Percentiles rank a stretch among this genome's conserved stretches.
These are phyloP conservation scores for Cyclotella sp. DNA, from an alignment of 108 stramenopile genomes.

Conservation along the genomic window DNA sequence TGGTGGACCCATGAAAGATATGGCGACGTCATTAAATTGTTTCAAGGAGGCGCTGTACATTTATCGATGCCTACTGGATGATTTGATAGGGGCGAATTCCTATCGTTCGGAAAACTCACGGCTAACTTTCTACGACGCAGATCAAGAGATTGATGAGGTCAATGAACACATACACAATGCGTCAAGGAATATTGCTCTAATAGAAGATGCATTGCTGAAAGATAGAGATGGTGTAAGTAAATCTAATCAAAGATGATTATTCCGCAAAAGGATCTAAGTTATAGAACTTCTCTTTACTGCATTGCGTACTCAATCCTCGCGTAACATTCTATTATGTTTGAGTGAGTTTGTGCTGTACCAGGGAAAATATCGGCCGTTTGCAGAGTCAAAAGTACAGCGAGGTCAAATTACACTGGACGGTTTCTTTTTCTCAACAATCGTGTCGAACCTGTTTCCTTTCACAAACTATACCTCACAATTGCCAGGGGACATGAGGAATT, in stretches of 20 bases:
- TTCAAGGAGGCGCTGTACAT: conserved; percentile 53
- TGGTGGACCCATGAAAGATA: conserved; percentile 40
- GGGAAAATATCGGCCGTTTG: conserved; percentile 76
- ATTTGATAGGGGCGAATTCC: conserved; percentile 6
- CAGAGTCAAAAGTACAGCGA: conserved; percentile 76
- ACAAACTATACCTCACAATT: conserved; percentile 82
- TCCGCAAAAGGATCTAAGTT: neutral
- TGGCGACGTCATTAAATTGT: conserved; percentile 32
- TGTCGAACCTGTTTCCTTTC: conserved; percentile 59
- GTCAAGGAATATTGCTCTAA: conserved; percentile 43
- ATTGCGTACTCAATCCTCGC: conserved; percentile 37
- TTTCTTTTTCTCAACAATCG: conserved; percentile 70
- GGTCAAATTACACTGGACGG: conserved; percentile 69
- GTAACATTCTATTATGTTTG: conserved; percentile 40
- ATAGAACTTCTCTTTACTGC: conserved; percentile 8
- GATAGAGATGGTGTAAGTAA: conserved; percentile 20
- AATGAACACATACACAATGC: conserved; percentile 33
- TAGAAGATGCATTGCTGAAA: conserved; percentile 42
- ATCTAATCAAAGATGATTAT: neutral
- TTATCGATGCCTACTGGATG: conserved; percentile 28
- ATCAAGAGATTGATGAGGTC: conserved; percentile 20
- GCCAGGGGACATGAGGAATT: conserved; percentile 52
- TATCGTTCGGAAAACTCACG: neutral
- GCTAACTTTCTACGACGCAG: conserved; percentile 8
- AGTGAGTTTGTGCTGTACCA: conserved; percentile 10